Evolutionary conservation across 2,329 filamentous ascomycete genomes (phyloP), one percentile per base, ranked within the genome.

Genomic region (Scedosporium boydii): DNA sequence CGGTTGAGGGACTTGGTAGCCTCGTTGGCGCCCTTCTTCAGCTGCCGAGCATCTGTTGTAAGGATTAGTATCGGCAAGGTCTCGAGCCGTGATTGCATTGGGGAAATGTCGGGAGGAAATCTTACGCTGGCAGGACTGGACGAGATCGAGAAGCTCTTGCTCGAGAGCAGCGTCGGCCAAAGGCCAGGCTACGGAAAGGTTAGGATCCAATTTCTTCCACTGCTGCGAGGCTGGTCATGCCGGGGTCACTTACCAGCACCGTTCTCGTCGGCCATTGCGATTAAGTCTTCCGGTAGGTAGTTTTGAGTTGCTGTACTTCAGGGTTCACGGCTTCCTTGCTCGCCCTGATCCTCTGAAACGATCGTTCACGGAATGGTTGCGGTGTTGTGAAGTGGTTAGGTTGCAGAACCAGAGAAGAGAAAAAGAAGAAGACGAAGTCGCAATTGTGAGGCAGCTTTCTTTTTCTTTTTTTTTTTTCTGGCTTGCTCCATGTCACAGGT

Each of bases 21-120:
- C 75, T 91, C 89, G 82, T 93, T 93, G 73, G 90, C 90, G 65
- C 91, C 90, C 82, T 95, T 96, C 83, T 95, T 95, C 68, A 93
- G 78, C 82, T 95, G 90, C 60, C 87, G 83, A 71, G 84, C 82
- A 78, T 89, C 71, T 65, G 51, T 12, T 42, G 38, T 21, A 41
- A 23, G n/a, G 10, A 38, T 46, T 44, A 59, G 46, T 42, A 44
- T 62, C 16, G 18, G 41, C 41, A 41, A n/a, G 44, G 44, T 21
- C 44, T 46, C 14, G 44, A 21, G 44, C 18, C 44, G 44, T 4
- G 18, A 6, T 26, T 2, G 42, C 3, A 12, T 12, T 42, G 4
- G 10, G 34, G 44, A 34, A n/a, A 26, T 16, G 12, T 23, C n/a
- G 23, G 1, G n/a, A 26, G 38, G 10, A 62, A 63, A 61, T 72